Percentiles rank a stretch among this genome's conserved stretches.
phyloP scores from a whole-genome alignment of 75 land plant genomes.

The Picea sitchensis region DNA sequence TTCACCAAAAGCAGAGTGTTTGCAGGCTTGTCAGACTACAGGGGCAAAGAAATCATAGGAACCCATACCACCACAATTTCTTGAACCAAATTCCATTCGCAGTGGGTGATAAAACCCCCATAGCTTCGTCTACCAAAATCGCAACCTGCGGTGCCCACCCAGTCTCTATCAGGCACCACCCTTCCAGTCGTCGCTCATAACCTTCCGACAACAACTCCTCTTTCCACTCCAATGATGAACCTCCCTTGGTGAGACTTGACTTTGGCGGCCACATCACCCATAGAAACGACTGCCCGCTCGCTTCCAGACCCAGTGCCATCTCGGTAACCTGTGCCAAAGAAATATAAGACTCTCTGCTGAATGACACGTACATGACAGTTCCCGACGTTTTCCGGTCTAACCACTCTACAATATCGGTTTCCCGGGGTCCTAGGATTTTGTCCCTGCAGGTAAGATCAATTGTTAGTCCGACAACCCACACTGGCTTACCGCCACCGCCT shows the following conservation, averaged over 20 bases:
- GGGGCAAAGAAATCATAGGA: slow-evolving; percentile 46
- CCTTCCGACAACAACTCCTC: too few species aligned
- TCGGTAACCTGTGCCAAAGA: slow-evolving; percentile 37
- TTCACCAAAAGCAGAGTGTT: slow-evolving; percentile 9
- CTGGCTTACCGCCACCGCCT: too few species aligned
- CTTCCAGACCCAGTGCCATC: background rate
- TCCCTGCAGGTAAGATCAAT: too few species aligned
- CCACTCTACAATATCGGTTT: slow-evolving; percentile 25
- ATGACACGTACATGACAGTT: slow-evolving; percentile 54
- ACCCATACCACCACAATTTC: slow-evolving; percentile 48
- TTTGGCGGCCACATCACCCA: slow-evolving; percentile 49
- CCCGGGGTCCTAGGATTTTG: too few species aligned
- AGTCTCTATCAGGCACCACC: slow-evolving; percentile 9
- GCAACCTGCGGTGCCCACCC: slow-evolving; percentile 48
- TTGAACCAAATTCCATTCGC: slow-evolving; percentile 54
- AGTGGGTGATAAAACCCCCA: slow-evolving; percentile 52
- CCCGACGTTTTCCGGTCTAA: slow-evolving; percentile 19
- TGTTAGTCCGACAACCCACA: too few species aligned
- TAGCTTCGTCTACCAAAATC: slow-evolving; percentile 37
- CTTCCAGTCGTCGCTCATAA: too few species aligned
- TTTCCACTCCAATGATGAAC: too few species aligned
- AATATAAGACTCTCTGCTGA: slow-evolving; percentile 46
- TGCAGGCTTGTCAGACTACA: slow-evolving; percentile 39
- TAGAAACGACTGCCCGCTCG: slow-evolving; percentile 8
- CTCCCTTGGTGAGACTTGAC: slow-evolving; percentile 21